Evolutionary conservation across 805 yeast species (phyloP), one percentile per base, ranked within the genome.

Genomic region (Candida argentea): DNA sequence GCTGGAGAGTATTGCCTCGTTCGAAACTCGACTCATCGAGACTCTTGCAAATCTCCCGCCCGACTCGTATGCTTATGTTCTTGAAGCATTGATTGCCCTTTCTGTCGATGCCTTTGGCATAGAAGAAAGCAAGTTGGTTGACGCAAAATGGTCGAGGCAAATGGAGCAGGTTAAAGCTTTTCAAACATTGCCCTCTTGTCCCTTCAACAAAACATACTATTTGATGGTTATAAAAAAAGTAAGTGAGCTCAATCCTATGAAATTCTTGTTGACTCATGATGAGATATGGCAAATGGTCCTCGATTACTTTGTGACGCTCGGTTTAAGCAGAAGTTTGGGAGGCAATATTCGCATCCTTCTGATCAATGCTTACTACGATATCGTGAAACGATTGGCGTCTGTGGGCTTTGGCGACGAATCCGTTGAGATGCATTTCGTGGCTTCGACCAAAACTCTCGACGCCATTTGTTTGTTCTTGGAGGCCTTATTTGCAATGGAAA

Each of bases 21-120:
- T 87, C 1, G 50, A 76, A 11, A 51, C 53, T n/a, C 79, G 76
- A 35, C 57, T 87, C 17, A 52, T 69, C 31, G 86, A 77, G 16
- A 73, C 79, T 28, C 65, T 89, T 1, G 52, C 54, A 9, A 65
- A 65, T 5, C 81, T 75, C 34, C 65, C 76, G 2, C 52, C 57
- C 2, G 48, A 51, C 0, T 67, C 85, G 1, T 73, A 76, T 33
- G 30, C 44, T 4, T 61, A 58, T 5, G 47, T 86, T 13, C 30
- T 77, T 1, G 39, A 47, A 1, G 64, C 77, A 0, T 40, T 78
- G 21, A 58, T 68, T 7, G 44, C 46, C 1, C 52, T 76, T 9
- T 67, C 73, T 3, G 47, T 52, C 12, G 38, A 18, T 16, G 22
- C 19, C 22, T 17, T 25, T 6, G 27, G 30, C 7, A 14, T 28